Percentiles rank a stretch among this genome's conserved stretches.
These are phyloP conservation scores for Mrakia frigida DNA, from an alignment of 768 basidiomycete species.

Conservation along the genomic window DNA sequence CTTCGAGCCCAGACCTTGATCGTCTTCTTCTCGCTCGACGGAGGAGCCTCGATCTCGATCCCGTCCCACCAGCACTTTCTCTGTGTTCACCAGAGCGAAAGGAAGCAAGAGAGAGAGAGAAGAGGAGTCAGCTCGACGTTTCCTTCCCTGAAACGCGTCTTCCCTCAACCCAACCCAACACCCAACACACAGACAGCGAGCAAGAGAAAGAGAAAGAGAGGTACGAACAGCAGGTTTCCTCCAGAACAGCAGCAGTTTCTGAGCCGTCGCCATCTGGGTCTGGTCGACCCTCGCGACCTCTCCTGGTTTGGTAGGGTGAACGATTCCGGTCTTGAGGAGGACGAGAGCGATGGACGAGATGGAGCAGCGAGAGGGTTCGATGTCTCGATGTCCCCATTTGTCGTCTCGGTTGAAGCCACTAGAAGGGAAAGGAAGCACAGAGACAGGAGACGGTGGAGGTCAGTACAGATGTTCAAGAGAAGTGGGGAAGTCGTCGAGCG, in stretches of 20 bases:
- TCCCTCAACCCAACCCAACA: background rate
- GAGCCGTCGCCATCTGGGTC: conserved; percentile 91
- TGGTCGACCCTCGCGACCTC: conserved; percentile 75
- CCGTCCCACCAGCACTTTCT: conserved; percentile 99
- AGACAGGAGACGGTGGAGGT: background rate
- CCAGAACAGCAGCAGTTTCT: conserved; percentile 96
- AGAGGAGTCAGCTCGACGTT: background rate
- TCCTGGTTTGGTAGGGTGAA: conserved; percentile 32
- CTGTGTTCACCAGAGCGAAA: conserved; percentile 46
- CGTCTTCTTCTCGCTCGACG: conserved; percentile 43
- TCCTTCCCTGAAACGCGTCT: too few species aligned
- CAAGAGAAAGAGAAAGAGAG: conserved; percentile 18
- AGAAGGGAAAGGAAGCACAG: background rate
- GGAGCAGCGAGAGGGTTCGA: conserved; percentile 93
- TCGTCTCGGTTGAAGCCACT: conserved; percentile 98
- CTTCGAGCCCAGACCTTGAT: conserved; percentile 95
- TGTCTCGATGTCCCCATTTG: conserved; percentile 92
- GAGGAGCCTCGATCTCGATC: conserved; percentile 75
- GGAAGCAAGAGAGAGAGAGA: conserved; percentile 12
- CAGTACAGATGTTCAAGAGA: background rate
- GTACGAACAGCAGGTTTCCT: conserved; percentile 97
- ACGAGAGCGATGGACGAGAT: conserved; percentile 98
- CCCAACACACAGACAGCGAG: background rate
- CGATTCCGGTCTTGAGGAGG: conserved; percentile 93
- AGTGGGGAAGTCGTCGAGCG: background rate